These are phyloP conservation scores for Quercus aquifolioides DNA, from an alignment of 306 rosid genomes.

Conservation along the genomic window DNA sequence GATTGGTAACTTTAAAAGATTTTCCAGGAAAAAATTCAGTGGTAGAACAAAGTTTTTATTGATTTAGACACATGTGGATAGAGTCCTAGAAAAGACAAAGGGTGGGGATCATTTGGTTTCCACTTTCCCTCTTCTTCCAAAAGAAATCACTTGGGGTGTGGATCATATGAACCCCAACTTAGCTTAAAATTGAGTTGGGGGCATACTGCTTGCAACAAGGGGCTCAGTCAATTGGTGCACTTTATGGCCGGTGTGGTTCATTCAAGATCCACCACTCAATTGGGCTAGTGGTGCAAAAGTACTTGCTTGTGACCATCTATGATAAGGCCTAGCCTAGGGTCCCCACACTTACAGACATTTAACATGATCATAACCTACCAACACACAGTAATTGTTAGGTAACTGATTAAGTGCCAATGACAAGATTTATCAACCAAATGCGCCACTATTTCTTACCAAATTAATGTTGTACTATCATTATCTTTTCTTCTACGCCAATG, in stretches of 20 bases:
- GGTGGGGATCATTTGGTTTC: not conserved
- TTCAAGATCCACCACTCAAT: slow-evolving; percentile 6
- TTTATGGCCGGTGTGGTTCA: slow-evolving; percentile 22
- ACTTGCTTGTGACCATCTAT: not conserved
- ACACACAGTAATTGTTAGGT: not conserved
- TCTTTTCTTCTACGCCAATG: not conserved
- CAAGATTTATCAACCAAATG: not conserved
- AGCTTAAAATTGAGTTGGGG: not conserved
- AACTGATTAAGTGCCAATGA: not conserved
- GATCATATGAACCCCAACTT: not conserved
- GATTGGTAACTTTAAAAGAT: not conserved
- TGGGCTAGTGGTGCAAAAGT: slow-evolving; percentile 9
- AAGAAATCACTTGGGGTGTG: not conserved
- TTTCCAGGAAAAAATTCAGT: not conserved
- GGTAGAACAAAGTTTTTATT: not conserved
- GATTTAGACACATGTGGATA: not conserved
- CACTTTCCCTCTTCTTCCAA: not conserved
- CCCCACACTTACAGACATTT: not conserved
- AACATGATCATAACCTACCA: not conserved
- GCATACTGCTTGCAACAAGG: not conserved
- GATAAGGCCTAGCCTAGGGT: not conserved
- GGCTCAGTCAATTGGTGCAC: not conserved
- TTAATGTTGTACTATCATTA: not conserved
- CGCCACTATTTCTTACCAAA: not conserved
- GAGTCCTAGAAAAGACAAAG: not conserved